Conservation (phyloP, 495 filamentous ascomycete genomes). For the Astrocystis sublimbata region DNA sequence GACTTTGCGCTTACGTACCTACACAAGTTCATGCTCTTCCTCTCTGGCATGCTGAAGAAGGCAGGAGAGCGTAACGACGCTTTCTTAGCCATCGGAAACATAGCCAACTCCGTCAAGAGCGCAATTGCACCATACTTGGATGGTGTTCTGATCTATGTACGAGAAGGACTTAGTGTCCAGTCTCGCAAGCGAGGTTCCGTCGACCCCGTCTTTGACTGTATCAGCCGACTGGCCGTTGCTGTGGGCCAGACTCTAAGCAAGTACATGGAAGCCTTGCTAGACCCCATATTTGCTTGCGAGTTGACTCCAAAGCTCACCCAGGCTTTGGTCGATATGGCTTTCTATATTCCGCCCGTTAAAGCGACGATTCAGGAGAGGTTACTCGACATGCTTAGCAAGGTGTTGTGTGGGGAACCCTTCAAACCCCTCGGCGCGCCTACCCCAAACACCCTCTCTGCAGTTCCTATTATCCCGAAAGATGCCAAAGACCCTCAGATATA, state of each 20-base stretch:
- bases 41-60: constrained; percentile 93
- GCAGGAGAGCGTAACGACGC: constrained; percentile 90
- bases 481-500: constrained; percentile 71
- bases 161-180: constrained; percentile 85
- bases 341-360: constrained; percentile 95
- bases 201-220: constrained; percentile 96
- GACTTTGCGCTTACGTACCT: constrained; percentile 83
- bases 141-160: constrained; percentile 85
- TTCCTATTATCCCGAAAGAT: constrained; percentile 83
- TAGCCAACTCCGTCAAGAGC: constrained; percentile 92
- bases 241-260: constrained; percentile 96
- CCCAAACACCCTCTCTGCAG: constrained; percentile 60
- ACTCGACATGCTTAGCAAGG: constrained; percentile 90
- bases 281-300: constrained; percentile 95
- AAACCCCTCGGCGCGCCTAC: constrained; percentile 84
- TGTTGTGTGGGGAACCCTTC: constrained; percentile 89
- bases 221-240: constrained; percentile 91
- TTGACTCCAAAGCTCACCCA: constrained; percentile 90
- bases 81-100: constrained; percentile 91
- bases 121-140: constrained; percentile 95
- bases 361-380: constrained; percentile 89
- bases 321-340: constrained; percentile 95
- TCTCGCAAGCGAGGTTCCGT: constrained; percentile 69
- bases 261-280: constrained; percentile 93
- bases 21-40: constrained; percentile 94